These are phyloP conservation scores for Xylogone sp. DNA, from an alignment of 2,329 filamentous ascomycete species.

Conservation along the genomic window DNA sequence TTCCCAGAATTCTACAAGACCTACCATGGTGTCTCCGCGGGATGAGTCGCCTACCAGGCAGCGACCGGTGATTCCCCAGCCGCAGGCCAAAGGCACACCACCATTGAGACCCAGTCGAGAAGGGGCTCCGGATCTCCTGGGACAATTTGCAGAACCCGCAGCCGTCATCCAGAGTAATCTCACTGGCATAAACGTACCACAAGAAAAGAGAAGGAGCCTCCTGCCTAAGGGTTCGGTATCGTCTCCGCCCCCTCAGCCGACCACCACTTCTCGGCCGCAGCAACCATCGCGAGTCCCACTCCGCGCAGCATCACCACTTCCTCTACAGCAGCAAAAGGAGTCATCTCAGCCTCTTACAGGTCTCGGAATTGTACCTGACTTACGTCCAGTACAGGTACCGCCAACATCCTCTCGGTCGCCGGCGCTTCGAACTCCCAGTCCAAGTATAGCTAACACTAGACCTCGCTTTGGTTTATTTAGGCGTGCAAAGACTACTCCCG, in stretches of 20 bases:
- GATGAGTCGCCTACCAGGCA: constrained; percentile 12
- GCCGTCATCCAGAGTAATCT: constrained; percentile 62
- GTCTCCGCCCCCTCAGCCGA: constrained; percentile 18
- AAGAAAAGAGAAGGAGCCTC: constrained; percentile 18
- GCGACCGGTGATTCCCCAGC: constrained; percentile 1
- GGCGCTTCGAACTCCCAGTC: constrained; percentile 45
- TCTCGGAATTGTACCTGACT: constrained; percentile 26
- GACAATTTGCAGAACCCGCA: constrained; percentile 47
- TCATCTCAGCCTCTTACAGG: constrained; percentile 23
- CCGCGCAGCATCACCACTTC: constrained; percentile 28
- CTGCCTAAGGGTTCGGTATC: constrained; percentile 11
- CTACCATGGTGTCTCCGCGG: constrained; percentile 18
- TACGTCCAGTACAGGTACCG: constrained; percentile 16
- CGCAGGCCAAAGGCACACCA: constrained; percentile 27
- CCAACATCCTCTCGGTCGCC: constrained; percentile 24
- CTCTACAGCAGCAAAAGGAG: constrained; percentile 25
- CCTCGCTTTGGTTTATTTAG: constrained; percentile 77
- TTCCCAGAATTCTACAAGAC: constrained; percentile 27
- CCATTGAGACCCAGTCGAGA: constrained; percentile 65
- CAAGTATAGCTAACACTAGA: constrained; percentile 53
- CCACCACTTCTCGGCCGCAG: constrained; percentile 30
- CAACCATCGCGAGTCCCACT: constrained; percentile 29
- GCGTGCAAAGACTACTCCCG: constrained; percentile 61
- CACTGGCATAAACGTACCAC: constrained; percentile 15
- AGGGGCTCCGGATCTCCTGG: constrained; percentile 59